Conservation (phyloP, 2,329 filamentous ascomycete genomes). For the Ramularia endophylla region DNA sequence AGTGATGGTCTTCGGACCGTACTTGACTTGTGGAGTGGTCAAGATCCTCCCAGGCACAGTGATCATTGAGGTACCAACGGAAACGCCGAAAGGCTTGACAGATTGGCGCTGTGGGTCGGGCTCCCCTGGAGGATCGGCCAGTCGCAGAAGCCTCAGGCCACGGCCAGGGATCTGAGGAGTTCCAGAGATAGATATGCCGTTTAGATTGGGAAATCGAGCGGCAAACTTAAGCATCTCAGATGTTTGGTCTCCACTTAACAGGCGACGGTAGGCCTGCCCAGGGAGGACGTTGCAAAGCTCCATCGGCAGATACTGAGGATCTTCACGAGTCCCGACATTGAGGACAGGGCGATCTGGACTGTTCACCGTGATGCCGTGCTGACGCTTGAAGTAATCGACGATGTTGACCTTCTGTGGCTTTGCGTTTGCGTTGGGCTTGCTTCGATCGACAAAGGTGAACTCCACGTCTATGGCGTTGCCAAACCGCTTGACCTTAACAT, state of each 20-base stretch:
- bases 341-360: slow-evolving; percentile 50
- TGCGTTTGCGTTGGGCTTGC: slow-evolving; percentile 18
- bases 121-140: slow-evolving; percentile 29
- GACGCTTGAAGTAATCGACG: slow-evolving; percentile 43
- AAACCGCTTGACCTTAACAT: slow-evolving; percentile 18
- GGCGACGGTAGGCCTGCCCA: slow-evolving; percentile 58
- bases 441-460: slow-evolving; percentile 35
- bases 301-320: slow-evolving; percentile 59
- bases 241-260: slow-evolving; percentile 57
- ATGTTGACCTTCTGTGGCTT: slow-evolving; percentile 48
- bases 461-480: slow-evolving; percentile 44
- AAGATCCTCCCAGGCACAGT: slow-evolving; percentile 69
- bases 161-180: slow-evolving; percentile 33
- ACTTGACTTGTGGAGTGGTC: slow-evolving; percentile 53
- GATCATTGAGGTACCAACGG: slow-evolving; percentile 56
- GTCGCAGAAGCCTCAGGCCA: slow-evolving; percentile 53
- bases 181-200: slow-evolving; percentile 57
- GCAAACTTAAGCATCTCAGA: slow-evolving; percentile 66
- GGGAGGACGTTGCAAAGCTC: slow-evolving; percentile 59
- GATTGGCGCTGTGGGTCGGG: slow-evolving; percentile 16
- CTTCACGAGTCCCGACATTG: slow-evolving; percentile 55
- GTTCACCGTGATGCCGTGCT: slow-evolving; percentile 36
- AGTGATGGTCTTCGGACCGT: slow-evolving; percentile 34
- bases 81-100: slow-evolving; percentile 54
- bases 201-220: slow-evolving; percentile 59